phyloP scores from a whole-genome alignment of 352 stramenopile genomes.

The Globisporangium nagaii region DNA sequence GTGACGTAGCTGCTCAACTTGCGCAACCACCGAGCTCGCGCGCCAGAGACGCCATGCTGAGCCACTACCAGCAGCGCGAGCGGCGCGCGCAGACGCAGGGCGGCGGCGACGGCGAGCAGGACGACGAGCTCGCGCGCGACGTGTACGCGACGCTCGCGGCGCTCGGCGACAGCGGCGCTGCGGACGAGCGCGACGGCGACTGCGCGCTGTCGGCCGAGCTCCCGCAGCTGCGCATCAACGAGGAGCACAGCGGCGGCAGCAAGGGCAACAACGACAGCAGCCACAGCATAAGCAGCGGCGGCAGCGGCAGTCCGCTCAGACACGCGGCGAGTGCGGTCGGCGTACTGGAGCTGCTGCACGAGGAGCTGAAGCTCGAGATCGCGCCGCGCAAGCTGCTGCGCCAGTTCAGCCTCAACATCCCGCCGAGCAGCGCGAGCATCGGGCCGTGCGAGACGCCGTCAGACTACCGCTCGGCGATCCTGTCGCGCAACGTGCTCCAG shows the following conservation, averaged over 20 bases:
- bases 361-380: slow-evolving; percentile 67
- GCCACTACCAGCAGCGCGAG: background rate
- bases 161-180: background rate
- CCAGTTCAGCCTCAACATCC: slow-evolving; percentile 79
- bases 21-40: background rate
- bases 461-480: slow-evolving; percentile 6
- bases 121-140: slow-evolving; percentile 1
- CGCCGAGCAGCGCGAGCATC: slow-evolving; percentile 19
- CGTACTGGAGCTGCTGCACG: slow-evolving; percentile 45
- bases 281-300: slow-evolving; percentile 3
- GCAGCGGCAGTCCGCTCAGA: slow-evolving; percentile 14
- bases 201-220: background rate
- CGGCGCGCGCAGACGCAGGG: background rate
- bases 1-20: background rate
- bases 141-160: background rate
- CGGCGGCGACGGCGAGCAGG: background rate
- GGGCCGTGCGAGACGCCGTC: background rate
- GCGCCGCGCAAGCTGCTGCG: slow-evolving; percentile 57
- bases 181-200: background rate
- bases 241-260: background rate
- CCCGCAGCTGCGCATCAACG: background rate
- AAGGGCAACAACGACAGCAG: background rate
- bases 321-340: slow-evolving; percentile 16
- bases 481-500: slow-evolving; percentile 12
- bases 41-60: no score